Conservation (phyloP, 164 flowering plant species). For the Chimonanthus salicifolius region DNA sequence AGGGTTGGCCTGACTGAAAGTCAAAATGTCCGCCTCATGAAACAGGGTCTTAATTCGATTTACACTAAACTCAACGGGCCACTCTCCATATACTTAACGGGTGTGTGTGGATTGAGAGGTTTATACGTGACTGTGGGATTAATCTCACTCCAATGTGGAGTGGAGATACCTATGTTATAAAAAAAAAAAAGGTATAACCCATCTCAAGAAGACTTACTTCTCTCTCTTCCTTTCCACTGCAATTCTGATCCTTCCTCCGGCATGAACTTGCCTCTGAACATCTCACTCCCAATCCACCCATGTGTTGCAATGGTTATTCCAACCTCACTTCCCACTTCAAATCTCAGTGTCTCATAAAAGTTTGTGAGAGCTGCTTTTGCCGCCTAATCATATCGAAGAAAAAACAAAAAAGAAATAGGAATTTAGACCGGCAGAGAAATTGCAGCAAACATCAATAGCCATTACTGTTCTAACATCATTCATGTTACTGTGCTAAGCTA, state of each 20-base stretch:
- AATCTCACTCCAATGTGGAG: not conserved
- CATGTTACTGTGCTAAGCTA: not conserved
- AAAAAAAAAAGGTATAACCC: not conserved
- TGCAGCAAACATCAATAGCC: not conserved
- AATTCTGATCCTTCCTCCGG: constrained; percentile 79
- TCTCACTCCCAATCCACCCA: constrained; percentile 89
- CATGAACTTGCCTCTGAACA: constrained; percentile 71
- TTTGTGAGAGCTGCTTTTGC: constrained; percentile 83
- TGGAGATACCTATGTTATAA: not conserved
- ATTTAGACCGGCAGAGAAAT: not conserved
- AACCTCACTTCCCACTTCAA: constrained; percentile 67
- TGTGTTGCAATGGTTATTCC: constrained; percentile 89
- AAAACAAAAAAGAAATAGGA: not conserved
- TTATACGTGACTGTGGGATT: not conserved
- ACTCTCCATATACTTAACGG: not conserved
- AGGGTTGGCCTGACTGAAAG: too few relatives aligned
- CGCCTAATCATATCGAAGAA: constrained; percentile 35
- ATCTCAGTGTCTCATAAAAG: constrained; percentile 81
- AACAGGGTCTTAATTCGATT: too few relatives aligned
- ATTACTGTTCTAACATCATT: not conserved
- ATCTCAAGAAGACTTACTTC: constrained; percentile 37
- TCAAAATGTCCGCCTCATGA: too few relatives aligned
- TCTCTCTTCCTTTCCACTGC: constrained; percentile 95
- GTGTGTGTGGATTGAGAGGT: not conserved
- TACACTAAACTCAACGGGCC: too few relatives aligned